phyloP scores from a whole-genome alignment of 2,329 filamentous ascomycete species.

The Aspergillus novoparasiticus region DNA sequence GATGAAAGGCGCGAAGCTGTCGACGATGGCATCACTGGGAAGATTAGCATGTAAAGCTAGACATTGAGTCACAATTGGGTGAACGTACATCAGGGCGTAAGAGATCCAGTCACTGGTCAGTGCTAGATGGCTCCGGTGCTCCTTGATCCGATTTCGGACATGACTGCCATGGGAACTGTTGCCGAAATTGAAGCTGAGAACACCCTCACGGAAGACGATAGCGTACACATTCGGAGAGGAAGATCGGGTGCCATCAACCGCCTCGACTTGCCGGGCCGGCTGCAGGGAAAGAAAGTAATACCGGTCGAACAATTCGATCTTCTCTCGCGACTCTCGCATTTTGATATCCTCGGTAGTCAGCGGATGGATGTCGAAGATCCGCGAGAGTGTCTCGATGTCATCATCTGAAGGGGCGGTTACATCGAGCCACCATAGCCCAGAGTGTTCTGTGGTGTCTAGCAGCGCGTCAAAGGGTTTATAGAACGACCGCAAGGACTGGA shows the following conservation, averaged over 20 bases:
- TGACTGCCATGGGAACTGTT: slow-evolving; percentile 80
- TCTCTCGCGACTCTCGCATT: slow-evolving; percentile 89
- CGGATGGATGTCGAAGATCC: slow-evolving; percentile 91
- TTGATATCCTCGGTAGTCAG: slow-evolving; percentile 93
- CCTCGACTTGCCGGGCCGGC: slow-evolving; percentile 78
- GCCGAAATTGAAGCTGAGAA: slow-evolving; percentile 86
- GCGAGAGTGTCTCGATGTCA: slow-evolving; percentile 83
- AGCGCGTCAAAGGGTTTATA: slow-evolving; percentile 77
- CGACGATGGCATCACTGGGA: slow-evolving; percentile 84
- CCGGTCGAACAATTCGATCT: slow-evolving; percentile 93
- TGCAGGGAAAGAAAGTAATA: slow-evolving; percentile 97
- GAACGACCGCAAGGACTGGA: slow-evolving; percentile 79
- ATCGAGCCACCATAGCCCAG: slow-evolving; percentile 97
- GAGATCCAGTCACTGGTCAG: slow-evolving; percentile 96
- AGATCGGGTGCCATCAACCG: slow-evolving; percentile 73
- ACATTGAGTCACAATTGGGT: not conserved
- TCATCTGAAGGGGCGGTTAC: slow-evolving; percentile 83
- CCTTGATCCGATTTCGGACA: slow-evolving; percentile 85
- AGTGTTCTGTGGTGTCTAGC: slow-evolving; percentile 47
- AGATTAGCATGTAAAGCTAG: slow-evolving; percentile 1
- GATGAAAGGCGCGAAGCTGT: slow-evolving; percentile 86
- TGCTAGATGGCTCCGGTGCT: slow-evolving; percentile 86
- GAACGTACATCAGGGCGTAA: slow-evolving; percentile 83
- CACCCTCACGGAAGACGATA: slow-evolving; percentile 88
- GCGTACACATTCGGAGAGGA: slow-evolving; percentile 93